Base-by-base conservation (phyloP, 331 rosid genomes). In the Acacia concinna region DNA sequence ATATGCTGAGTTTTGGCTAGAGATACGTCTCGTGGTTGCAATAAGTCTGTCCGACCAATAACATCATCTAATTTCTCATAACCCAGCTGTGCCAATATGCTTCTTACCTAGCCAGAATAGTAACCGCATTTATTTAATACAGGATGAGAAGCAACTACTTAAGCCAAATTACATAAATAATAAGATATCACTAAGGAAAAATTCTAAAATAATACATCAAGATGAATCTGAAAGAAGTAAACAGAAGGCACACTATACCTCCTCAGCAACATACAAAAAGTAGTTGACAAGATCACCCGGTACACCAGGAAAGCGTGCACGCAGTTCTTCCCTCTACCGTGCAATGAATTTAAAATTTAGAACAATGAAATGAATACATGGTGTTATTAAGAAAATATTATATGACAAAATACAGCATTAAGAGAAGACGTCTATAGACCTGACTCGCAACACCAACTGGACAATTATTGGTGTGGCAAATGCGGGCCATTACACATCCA, bases 361-460 rank as follows among this genome's bases (percentile, higher is more conserved):
- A 41, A 64, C 20, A 20, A 78, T 32, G 34, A 63, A 79, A 62
- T 68, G 71, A 31, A 56, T 56, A 70, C 27, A 37, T 54, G 43
- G 12, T 21, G 56, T 70, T 66, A 73, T 69, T 57, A 73, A 77
- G 71, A 78, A 81, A 59, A 66, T 21, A 66, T 67, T 56, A 47
- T 77, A 74, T 56, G 46, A 63, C 38, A 64, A 46, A 68, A 28
- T 73, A 51, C 34, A 77, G 71, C 44, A 73, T 25, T 12, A 28
- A 82, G 49, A 56, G 31, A 73, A 75, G 74, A 52, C 71, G 51
- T 78, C 56, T 71, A 63, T 52, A 52, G 49, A 95, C 99, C 98
- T 95, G 99, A 81, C 99, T 95, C 71, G 98, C 99, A 84, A 95
- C 98, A 49, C 98, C 98, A 87, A 95, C 98, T 35, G 99, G 98